A percentile compares a stretch with the other conserved stretches of the same genome.
Evolutionary conservation across 2,329 filamentous ascomycete genomes (phyloP).

Genomic region (Colletotrichum sp.): DNA sequence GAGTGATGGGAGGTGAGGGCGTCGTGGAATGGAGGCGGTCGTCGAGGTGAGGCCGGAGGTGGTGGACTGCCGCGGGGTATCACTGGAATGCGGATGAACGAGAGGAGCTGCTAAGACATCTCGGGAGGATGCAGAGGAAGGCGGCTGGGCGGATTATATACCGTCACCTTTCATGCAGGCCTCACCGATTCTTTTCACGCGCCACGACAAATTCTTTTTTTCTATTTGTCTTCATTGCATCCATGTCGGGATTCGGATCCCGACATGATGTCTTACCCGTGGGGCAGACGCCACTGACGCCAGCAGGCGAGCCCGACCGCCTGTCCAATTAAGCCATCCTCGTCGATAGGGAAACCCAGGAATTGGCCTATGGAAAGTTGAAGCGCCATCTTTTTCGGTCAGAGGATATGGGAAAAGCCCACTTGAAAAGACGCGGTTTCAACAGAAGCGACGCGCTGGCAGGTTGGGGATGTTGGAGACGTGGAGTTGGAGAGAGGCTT

Average conservation of each 20-base stretch:
- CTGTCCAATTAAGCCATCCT: background rate
- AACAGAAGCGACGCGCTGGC: background rate
- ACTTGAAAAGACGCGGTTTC: background rate
- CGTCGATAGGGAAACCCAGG: background rate
- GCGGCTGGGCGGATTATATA: background rate
- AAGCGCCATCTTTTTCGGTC: background rate
- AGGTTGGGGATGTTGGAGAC: background rate
- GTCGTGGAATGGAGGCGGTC: background rate
- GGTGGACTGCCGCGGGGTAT: background rate
- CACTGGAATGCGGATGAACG: background rate
- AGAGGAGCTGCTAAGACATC: background rate
- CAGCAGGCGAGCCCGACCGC: background rate
- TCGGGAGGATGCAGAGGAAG: background rate
- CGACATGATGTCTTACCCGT: background rate
- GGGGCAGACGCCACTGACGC: conserved; percentile 3
- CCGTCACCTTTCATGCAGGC: background rate
- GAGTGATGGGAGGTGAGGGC: background rate
- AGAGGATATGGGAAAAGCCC: background rate
- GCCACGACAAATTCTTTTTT: background rate
- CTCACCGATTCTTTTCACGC: background rate
- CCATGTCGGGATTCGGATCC: background rate
- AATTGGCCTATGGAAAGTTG: background rate
- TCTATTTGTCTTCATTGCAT: background rate
- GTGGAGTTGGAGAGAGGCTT: background rate
- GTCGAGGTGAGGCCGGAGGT: background rate